A percentile compares a stretch with the other conserved stretches of the same genome.
Conservation (phyloP, 352 stramenopile species). For the Phytophthora pseudosyringae region DNA sequence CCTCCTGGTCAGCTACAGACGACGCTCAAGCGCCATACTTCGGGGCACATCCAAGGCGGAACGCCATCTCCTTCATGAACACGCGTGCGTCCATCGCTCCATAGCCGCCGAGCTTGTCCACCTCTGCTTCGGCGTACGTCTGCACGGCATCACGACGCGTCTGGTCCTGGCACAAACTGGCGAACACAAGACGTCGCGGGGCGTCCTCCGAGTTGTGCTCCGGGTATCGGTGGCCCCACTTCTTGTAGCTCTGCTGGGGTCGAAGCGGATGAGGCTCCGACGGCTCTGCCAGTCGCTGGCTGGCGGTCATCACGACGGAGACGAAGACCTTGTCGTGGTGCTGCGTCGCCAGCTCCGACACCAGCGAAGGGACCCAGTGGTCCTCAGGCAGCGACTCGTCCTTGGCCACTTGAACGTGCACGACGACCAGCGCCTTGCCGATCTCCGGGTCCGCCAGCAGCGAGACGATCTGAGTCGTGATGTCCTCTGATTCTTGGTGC, state of each 20-base stretch:
- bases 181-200: conserved; percentile 51
- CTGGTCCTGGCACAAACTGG: conserved; percentile 66
- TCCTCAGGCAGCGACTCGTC: conserved; percentile 9
- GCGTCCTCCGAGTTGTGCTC: conserved; percentile 2
- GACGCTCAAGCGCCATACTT: conserved; percentile 76
- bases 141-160: conserved; percentile 65
- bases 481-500: conserved; percentile 27
- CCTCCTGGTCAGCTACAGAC: neutral
- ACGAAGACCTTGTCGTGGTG: conserved; percentile 50
- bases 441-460: conserved; percentile 39
- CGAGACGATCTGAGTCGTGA: conserved; percentile 34
- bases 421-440: conserved; percentile 59
- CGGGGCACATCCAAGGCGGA: conserved; percentile 72
- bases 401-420: conserved; percentile 46
- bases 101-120: conserved; percentile 64
- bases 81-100: conserved; percentile 74
- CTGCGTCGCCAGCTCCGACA: conserved; percentile 42
- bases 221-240: conserved; percentile 62
- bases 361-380: conserved; percentile 56
- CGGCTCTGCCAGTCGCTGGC: conserved; percentile 2
- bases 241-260: conserved; percentile 71
- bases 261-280: conserved; percentile 50
- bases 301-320: conserved; percentile 47
- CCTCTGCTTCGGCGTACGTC: conserved; percentile 53
- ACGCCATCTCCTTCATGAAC: conserved; percentile 82